Evolutionary conservation across 257 asterid species (phyloP), one percentile per base, ranked within the genome.

Genomic region (Henckelia pumila): DNA sequence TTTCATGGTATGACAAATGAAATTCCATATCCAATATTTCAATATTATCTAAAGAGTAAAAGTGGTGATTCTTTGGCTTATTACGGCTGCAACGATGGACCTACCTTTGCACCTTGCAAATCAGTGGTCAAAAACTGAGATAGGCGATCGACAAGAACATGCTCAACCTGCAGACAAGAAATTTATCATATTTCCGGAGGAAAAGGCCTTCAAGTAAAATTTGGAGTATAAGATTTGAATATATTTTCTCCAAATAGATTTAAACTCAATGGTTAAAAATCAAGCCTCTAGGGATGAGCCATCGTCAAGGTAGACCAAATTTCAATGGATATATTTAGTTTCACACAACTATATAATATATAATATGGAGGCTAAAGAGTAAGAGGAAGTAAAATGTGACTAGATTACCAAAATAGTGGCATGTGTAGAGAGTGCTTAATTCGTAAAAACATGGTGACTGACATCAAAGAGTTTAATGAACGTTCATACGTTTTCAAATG

Each of bases 101-200:
- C 33, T 81, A 93, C 99, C 99, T 93, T 93, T 68, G 92, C 92
- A 69, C 87, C 96, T 74, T 87, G 99, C 86, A 93, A 71, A 88
- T 90, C 99, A 69, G 82, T 84, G 8, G 96, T 71, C 69, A 93
- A 69, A 81, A 93, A 88, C 67, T 90, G 92, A 73, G 88, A 77
- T 76, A 93, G 74, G n/a, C 97, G 97, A 73, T 91, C 99, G 59
- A 93, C 87, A 13, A 93, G 92, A 66, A 90, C 96, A 81, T 93
- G 99, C 77, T 93, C 99, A 61, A 90, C 97, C 99, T 93, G 87
- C 71, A 80, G 74, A 62, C 59, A 57, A 30, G 57, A 66, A 64
- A 49, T 32, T 24, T 56, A 28, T 66, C 75, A 78, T 44, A 70
- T 63, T 66, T 70, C 65, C 69, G 26, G 66, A 72, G 47, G 60